Conservation (phyloP, 345 rosid species). For the Eucalyptus erythrocorys region DNA sequence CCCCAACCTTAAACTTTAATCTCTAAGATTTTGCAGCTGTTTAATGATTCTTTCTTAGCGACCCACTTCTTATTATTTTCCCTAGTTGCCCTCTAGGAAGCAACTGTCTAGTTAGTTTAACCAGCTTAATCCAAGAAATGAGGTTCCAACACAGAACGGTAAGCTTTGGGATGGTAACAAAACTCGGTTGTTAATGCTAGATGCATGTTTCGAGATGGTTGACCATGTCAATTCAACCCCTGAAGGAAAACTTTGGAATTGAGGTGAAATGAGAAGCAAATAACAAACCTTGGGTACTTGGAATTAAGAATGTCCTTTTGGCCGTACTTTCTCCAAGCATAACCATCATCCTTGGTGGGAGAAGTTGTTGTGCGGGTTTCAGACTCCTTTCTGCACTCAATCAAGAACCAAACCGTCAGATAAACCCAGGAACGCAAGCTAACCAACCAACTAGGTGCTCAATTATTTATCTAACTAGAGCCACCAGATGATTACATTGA, state of each 20-base stretch:
- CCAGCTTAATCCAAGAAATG: neutral
- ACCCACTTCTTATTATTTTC: neutral
- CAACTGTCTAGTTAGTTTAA: neutral
- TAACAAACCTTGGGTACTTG: conserved; percentile 53
- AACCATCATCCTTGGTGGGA: conserved; percentile 26
- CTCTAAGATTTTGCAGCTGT: neutral
- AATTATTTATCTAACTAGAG: neutral
- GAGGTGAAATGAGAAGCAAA: neutral
- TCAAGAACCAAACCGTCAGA: neutral
- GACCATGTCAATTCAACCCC: neutral
- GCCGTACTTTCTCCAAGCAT: conserved; percentile 90
- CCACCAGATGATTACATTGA: neutral
- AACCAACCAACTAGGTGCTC: neutral
- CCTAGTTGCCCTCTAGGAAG: neutral
- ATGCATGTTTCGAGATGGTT: neutral
- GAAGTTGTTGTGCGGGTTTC: conserved; percentile 15
- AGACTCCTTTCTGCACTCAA: conserved; percentile 37
- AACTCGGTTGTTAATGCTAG: neutral
- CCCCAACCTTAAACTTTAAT: neutral
- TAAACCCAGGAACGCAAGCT: neutral
- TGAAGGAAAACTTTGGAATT: neutral
- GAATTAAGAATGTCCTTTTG: conserved; percentile 71
- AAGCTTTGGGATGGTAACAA: neutral
- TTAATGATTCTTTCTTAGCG: neutral
- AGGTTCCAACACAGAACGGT: neutral